phyloP scores from a whole-genome alignment of 179 eudicot genomes.

The Silene coronaria region DNA sequence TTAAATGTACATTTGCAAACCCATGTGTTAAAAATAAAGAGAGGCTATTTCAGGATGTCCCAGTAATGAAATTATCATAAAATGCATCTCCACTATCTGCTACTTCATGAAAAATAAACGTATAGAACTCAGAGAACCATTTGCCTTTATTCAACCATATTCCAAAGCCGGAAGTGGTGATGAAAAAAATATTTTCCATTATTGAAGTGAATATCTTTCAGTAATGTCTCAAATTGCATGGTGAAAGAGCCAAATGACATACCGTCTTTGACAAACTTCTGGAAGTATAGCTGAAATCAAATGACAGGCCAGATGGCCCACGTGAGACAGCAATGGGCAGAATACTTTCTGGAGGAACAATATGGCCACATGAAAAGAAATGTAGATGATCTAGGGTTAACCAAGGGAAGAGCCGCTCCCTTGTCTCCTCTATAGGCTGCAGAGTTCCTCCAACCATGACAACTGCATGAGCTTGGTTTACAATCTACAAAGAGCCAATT shows the following conservation, averaged over 20 bases:
- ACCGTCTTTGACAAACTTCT: constrained; percentile 69
- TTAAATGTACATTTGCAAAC: too few relatives aligned
- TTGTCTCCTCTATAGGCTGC: constrained; percentile 87
- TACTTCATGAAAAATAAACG: background rate
- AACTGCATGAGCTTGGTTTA: constrained; percentile 75
- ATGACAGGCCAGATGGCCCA: constrained; percentile 77
- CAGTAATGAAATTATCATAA: too few relatives aligned
- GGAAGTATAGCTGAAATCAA: constrained; percentile 77
- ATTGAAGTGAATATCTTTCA: background rate
- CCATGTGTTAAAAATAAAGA: too few relatives aligned
- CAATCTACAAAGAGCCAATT: constrained; percentile 38
- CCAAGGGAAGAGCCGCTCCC: constrained; percentile 79
- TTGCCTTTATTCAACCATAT: background rate
- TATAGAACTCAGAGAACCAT: background rate
- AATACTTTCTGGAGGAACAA: constrained; percentile 78
- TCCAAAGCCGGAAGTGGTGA: background rate
- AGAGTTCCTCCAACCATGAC: constrained; percentile 90
- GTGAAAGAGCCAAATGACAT: constrained; percentile 18
- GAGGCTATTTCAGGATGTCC: too few relatives aligned
- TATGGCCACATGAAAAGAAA: constrained; percentile 89
- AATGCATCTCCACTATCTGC: background rate
- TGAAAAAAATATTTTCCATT: too few relatives aligned
- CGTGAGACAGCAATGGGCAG: constrained; percentile 69
- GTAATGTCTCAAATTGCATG: background rate
- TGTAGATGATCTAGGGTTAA: constrained; percentile 49